A percentile compares a stretch with the other conserved stretches of the same genome.
Evolutionary conservation across 192 early-diverging fungal species (phyloP).

Genomic region (Rhizoclosmatium sp.): DNA sequence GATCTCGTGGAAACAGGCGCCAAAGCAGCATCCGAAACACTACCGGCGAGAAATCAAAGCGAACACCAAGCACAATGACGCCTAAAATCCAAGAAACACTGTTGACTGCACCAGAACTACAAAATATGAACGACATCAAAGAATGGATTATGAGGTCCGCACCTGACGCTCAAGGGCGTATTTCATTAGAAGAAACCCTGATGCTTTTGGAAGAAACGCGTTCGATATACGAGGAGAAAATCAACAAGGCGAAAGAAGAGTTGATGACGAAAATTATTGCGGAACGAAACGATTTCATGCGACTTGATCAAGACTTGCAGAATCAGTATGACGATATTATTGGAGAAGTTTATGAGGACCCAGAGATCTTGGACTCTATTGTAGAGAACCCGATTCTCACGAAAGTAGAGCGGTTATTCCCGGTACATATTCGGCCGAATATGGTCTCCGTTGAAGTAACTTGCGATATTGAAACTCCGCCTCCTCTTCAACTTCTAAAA

Average conservation of each 20-base stretch:
- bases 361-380: not conserved
- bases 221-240: conserved; percentile 10
- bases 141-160: conserved; percentile 13
- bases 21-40: not conserved
- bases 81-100: not conserved
- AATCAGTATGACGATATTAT: conserved; percentile 23
- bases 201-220: conserved; percentile 6
- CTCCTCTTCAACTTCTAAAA: not conserved
- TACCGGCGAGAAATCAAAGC: not conserved
- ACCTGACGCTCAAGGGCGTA: conserved; percentile 14
- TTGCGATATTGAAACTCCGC: conserved; percentile 24
- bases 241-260: not conserved
- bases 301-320: conserved; percentile 6
- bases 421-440: not conserved
- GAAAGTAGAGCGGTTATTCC: conserved; percentile 19
- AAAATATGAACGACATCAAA: conserved; percentile 8
- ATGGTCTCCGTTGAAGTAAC: conserved; percentile 11
- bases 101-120: conserved; percentile 3
- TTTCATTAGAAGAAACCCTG: conserved; percentile 17
- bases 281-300: conserved; percentile 1
- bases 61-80: not conserved
- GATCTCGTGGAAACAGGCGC: not conserved
- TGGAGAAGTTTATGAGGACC: not conserved
- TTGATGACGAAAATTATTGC: conserved; percentile 8
- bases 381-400: not conserved